Percentiles rank a stretch among this genome's conserved stretches.
Evolutionary conservation across 169 alveolate genomes (phyloP).

Genomic region (Cryptosporidium parvum): DNA sequence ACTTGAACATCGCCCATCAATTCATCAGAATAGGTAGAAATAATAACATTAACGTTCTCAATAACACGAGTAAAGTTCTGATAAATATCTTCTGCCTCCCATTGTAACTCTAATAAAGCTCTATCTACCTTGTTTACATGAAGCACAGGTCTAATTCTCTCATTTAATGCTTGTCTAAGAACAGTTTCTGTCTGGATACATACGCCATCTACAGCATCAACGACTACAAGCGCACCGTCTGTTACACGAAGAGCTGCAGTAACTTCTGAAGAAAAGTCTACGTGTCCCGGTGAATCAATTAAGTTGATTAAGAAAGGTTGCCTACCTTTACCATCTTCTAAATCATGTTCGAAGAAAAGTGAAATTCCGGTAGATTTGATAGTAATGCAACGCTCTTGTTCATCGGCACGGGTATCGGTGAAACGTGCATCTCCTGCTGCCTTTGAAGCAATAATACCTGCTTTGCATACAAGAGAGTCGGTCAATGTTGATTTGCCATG

Average conservation of each 20-base stretch:
- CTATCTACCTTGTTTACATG: constrained; percentile 99
- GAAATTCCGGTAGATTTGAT: constrained; percentile 99
- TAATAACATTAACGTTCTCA: constrained; percentile 97
- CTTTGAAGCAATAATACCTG: constrained; percentile 98
- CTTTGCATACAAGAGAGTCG: constrained; percentile 97
- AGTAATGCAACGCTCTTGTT: constrained; percentile 99
- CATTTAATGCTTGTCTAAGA: constrained; percentile 98
- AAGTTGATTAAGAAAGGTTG: constrained; percentile 96
- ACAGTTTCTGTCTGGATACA: constrained; percentile 99
- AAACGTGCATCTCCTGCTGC: constrained; percentile 99
- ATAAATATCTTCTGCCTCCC: constrained; percentile 98
- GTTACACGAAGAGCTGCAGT: constrained; percentile 99
- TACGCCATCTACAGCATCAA: constrained; percentile 99
- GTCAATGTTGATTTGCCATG: constrained; percentile 99
- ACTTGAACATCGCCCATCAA: constrained; percentile 96
- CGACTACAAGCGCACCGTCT: constrained; percentile 99
- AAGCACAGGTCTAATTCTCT: constrained; percentile 97
- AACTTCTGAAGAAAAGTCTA: constrained; percentile 99
- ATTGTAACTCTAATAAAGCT: constrained; percentile 96
- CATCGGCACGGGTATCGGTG: constrained; percentile 99
- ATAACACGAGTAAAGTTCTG: constrained; percentile 95
- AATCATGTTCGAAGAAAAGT: constrained; percentile 96
- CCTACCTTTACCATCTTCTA: constrained; percentile 89
- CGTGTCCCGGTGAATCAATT: constrained; percentile 99
- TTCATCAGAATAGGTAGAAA: constrained; percentile 95